phyloP scores from a whole-genome alignment of 257 asterid genomes.

The Solanum sejunctum region DNA sequence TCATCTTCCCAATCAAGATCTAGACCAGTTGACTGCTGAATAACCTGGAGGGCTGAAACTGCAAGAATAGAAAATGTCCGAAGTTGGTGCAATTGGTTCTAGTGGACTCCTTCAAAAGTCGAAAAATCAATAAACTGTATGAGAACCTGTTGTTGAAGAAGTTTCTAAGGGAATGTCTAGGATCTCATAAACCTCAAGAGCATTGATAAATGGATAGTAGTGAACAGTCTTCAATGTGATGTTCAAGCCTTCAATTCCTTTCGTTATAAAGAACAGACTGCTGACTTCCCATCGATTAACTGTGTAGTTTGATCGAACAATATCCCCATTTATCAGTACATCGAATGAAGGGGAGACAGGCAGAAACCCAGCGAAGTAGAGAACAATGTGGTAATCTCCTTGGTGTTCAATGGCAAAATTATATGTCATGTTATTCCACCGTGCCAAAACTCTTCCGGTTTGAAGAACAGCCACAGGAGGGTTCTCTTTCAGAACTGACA shows the following conservation, averaged over 20 bases:
- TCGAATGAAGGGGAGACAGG: constrained; percentile 74
- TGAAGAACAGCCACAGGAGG: constrained; percentile 76
- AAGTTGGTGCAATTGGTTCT: background rate
- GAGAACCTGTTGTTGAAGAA: constrained; percentile 77
- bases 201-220: constrained; percentile 71
- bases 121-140: background rate
- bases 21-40: constrained; percentile 60
- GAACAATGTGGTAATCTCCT: constrained; percentile 72
- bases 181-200: constrained; percentile 79
- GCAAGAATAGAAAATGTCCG: background rate
- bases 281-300: constrained; percentile 51
- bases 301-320: constrained; percentile 48
- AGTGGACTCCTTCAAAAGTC: background rate
- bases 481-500: constrained; percentile 49
- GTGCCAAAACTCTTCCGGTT: constrained; percentile 72
- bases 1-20: constrained; percentile 85
- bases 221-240: constrained; percentile 54
- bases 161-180: constrained; percentile 64
- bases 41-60: constrained; percentile 93
- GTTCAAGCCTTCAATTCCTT: constrained; percentile 49
- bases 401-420: constrained; percentile 47
- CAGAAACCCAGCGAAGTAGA: constrained; percentile 88
- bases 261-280: constrained; percentile 35
- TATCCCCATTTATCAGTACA: constrained; percentile 47
- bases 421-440: constrained; percentile 59